Conservation (phyloP, 352 stramenopile genomes). For the Phytopythium cucurbitacearum region DNA sequence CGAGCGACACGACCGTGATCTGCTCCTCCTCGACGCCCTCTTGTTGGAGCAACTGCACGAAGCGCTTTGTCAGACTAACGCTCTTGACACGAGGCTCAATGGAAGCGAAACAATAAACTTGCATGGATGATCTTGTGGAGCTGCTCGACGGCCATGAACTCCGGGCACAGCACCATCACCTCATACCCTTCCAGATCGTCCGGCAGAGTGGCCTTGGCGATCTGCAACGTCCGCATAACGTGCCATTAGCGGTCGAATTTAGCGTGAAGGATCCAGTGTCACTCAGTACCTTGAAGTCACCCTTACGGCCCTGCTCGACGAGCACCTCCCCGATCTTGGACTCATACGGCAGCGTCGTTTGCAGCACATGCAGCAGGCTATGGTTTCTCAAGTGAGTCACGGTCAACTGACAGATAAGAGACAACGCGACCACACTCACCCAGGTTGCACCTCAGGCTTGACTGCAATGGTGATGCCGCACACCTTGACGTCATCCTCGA, state of each 20-base stretch:
- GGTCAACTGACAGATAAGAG: conserved; percentile 1
- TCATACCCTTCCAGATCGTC: conserved; percentile 63
- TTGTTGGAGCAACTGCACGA: conserved; percentile 52
- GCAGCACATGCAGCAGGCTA: conserved; percentile 51
- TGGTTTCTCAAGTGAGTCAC: neutral
- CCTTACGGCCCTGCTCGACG: conserved; percentile 38
- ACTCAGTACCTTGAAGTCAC: conserved; percentile 30
- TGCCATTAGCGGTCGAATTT: too few species aligned
- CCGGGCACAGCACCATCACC: conserved; percentile 62
- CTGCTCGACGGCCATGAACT: conserved; percentile 58
- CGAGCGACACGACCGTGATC: conserved; percentile 76
- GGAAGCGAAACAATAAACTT: conserved; percentile 8
- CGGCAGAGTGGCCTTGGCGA: conserved; percentile 49
- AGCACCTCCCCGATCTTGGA: conserved; percentile 58
- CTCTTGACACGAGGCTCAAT: neutral
- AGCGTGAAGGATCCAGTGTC: neutral
- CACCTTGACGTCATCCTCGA: conserved; percentile 78
- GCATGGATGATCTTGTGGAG: conserved; percentile 75
- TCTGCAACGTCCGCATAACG: conserved; percentile 6
- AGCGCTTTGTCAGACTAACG: neutral
- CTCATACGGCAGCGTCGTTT: conserved; percentile 59
- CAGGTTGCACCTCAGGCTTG: conserved; percentile 43
- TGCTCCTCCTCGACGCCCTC: conserved; percentile 71
- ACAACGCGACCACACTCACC: conserved; percentile 15
- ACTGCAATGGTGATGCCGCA: conserved; percentile 58